Conservation (phyloP, 208 protist genomes). For the Vickermania ingenoplastis region DNA sequence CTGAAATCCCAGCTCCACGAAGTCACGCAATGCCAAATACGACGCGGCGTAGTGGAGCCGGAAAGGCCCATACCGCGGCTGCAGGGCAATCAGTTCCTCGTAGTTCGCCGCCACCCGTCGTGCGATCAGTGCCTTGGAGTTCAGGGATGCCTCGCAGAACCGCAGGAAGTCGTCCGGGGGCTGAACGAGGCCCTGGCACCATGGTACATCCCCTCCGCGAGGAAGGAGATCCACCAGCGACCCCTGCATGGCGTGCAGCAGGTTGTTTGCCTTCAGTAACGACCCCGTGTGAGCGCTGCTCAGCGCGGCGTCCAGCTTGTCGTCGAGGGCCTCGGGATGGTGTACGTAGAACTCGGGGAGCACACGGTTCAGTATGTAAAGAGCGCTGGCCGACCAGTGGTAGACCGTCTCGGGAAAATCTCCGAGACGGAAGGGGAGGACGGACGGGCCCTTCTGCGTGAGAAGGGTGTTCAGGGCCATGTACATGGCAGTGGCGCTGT, state of each 20-base stretch:
- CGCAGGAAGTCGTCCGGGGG: slow-evolving; percentile 15
- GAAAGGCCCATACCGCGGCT: slow-evolving; percentile 44
- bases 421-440: not conserved
- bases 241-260: slow-evolving; percentile 29
- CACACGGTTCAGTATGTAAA: slow-evolving; percentile 26
- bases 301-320: not conserved
- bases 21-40: not conserved
- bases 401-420: slow-evolving; percentile 8
- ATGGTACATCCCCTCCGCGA: slow-evolving; percentile 10
- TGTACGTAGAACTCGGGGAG: slow-evolving; percentile 64
- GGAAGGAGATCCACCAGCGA: not conserved
- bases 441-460: not conserved
- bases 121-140: slow-evolving; percentile 10
- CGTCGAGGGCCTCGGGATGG: slow-evolving; percentile 14
- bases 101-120: slow-evolving; percentile 40
- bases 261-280: slow-evolving; percentile 36
- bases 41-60: slow-evolving; percentile 57
- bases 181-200: not conserved
- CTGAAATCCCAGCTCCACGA: not conserved
- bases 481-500: not conserved
- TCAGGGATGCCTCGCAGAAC: slow-evolving; percentile 50
- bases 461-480: not conserved
- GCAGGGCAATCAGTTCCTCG: slow-evolving; percentile 80
- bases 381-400: slow-evolving; percentile 14
- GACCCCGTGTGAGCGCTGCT: slow-evolving; percentile 17